Conservation (phyloP, 768 basidiomycete species). For the Exidia glandulosa region DNA sequence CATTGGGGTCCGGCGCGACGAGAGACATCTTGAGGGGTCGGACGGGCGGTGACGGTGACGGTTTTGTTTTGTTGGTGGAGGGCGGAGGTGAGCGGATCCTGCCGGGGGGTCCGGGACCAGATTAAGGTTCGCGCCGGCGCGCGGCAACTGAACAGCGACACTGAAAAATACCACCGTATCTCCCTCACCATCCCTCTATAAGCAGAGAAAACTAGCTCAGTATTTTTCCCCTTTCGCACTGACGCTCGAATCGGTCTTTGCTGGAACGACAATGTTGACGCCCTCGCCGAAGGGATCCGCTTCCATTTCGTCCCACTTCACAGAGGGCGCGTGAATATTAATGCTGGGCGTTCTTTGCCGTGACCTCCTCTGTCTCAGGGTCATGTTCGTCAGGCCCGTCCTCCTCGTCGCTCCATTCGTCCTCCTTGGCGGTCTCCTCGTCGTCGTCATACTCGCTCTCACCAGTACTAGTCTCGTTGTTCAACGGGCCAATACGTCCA, state of each 20-base stretch:
- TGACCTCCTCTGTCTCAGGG: constrained; percentile 63
- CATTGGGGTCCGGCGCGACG: constrained; percentile 89
- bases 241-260: constrained; percentile 57
- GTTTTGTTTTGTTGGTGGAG: background rate
- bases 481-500: background rate
- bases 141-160: no score
- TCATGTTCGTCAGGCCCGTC: background rate
- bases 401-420: background rate
- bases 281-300: constrained; percentile 87
- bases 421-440: background rate
- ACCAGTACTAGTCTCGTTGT: background rate
- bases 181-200: no score
- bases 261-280: constrained; percentile 77
- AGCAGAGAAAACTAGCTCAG: no score
- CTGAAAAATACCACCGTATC: no score
- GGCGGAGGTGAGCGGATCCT: no score
- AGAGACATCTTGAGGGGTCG: constrained; percentile 54
- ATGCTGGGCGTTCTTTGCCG: constrained; percentile 29
- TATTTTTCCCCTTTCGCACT: no score
- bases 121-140: no score
- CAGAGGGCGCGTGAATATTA: background rate
- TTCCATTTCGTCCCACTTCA: background rate
- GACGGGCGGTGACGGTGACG: background rate
- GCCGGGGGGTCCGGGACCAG: no score
- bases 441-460: background rate